These are phyloP conservation scores for Colletotrichum sansevieriae DNA, from an alignment of 2,329 filamentous ascomycete species.

Conservation along the genomic window DNA sequence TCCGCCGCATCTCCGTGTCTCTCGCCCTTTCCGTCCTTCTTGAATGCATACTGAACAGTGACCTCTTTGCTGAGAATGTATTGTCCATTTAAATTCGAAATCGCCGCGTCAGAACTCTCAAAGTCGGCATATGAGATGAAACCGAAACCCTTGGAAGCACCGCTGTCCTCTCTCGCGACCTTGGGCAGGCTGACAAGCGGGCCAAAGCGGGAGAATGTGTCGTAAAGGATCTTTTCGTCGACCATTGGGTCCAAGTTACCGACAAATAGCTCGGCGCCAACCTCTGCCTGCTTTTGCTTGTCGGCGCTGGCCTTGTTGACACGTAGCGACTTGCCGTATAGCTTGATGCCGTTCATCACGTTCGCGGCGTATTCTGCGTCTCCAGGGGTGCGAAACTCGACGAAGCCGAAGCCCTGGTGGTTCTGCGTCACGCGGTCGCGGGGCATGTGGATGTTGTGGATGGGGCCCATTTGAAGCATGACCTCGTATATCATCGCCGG, in stretches of 20 bases:
- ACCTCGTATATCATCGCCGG: slow-evolving; percentile 95
- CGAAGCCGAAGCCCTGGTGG: slow-evolving; percentile 98
- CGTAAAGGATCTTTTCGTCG: slow-evolving; percentile 95
- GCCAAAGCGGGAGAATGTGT: slow-evolving; percentile 93
- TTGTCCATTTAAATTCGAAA: slow-evolving; percentile 93
- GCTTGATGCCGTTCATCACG: slow-evolving; percentile 94
- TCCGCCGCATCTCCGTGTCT: slow-evolving; percentile 95
- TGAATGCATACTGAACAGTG: slow-evolving; percentile 97
- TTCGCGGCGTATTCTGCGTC: slow-evolving; percentile 97
- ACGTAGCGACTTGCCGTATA: slow-evolving; percentile 94
- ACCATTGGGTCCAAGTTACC: slow-evolving; percentile 96
- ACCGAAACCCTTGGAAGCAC: slow-evolving; percentile 93
- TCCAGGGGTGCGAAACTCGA: slow-evolving; percentile 95
- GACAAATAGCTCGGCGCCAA: slow-evolving; percentile 96
- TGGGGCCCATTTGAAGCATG: slow-evolving; percentile 97
- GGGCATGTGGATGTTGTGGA: slow-evolving; percentile 97
- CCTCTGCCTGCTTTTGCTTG: slow-evolving; percentile 92
- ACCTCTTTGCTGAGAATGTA: slow-evolving; percentile 98
- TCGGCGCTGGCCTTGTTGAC: slow-evolving; percentile 95
- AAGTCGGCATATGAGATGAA: slow-evolving; percentile 96
- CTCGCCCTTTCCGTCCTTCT: slow-evolving; percentile 98
- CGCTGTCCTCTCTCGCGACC: slow-evolving; percentile 89
- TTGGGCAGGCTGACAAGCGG: slow-evolving; percentile 87
- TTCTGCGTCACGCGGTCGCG: slow-evolving; percentile 97
- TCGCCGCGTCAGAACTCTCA: slow-evolving; percentile 91